Base-by-base conservation (phyloP, 139 green algal species). In the Chlamydomonas sp. region DNA sequence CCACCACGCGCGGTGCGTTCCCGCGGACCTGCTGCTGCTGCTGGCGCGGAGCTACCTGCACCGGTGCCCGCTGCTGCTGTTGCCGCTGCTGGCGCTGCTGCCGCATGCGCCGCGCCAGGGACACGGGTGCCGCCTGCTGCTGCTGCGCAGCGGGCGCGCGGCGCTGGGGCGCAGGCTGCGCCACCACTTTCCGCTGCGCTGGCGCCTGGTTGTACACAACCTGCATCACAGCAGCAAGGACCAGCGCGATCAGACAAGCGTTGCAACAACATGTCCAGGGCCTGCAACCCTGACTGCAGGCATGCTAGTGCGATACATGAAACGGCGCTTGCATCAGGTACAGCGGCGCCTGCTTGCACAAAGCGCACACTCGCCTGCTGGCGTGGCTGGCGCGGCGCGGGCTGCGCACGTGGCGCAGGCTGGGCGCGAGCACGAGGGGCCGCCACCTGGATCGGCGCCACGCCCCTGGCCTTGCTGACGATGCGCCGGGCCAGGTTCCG, bases 401-500 rank as follows among this genome's bases (percentile, higher is more conserved):
- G 69, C 3, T 20, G n/a, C 71, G 20, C 71, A n/a, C 5, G 12
- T 20, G 71, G n/a, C 20, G 71, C 71, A 20, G 6, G 18, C 69
- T 5, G 2, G 3, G 15, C 82, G 31, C 31, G 31, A 49, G 31
- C 31, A 49, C 31, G 31, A 49, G 31, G 31, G 5, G 72, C 73
- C 4, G 3, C 57, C 16, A 49, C 58, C 77, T 79, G 77, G 67
- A 79, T 84, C 12, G 83, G 83, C 74, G 83, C 83, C 73, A 86
- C 31, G 31, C 71, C 71, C 71, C 57, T 83, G 18, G 85, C 85
- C 59, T 77, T 89, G 66, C 17, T 79, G 18, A 89, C 85, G 63
- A 89, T 89, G 58, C 78, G 77, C 5, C 63, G 68, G 16, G 85
- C 85, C 15, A 89, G 31, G 78, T 68, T 86, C 4, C 69, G 80